phyloP scores from a whole-genome alignment of 140 eudicot genomes.

The Cichorium intybus region DNA sequence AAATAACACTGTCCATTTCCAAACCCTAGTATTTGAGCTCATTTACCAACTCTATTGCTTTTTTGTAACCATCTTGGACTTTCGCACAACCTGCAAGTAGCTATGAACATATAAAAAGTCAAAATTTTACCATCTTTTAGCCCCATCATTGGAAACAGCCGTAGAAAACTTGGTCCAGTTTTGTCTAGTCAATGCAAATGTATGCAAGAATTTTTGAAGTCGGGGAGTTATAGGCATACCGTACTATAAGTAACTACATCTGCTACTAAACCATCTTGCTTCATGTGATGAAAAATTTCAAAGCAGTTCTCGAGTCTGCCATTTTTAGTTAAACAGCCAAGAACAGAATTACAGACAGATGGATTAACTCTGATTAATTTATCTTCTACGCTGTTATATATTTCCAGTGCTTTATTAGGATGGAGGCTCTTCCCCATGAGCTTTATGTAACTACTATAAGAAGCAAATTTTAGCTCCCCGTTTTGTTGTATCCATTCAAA shows the following conservation, averaged over 20 bases:
- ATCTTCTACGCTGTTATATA: conserved; percentile 68
- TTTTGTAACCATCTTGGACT: conserved; percentile 61
- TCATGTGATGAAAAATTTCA: conserved; percentile 72
- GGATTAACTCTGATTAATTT: conserved; percentile 48
- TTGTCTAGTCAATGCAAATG: too few relatives aligned
- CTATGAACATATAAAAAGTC: conserved; percentile 29
- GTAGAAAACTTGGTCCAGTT: too few relatives aligned
- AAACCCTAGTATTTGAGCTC: conserved; percentile 66
- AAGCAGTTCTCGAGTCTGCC: conserved; percentile 61
- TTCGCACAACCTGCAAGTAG: conserved; percentile 84
- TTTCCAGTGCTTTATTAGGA: conserved; percentile 58
- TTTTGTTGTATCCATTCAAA: conserved; percentile 85
- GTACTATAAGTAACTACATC: conserved; percentile 80
- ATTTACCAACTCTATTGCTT: conserved; percentile 63
- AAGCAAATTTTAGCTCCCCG: conserved; percentile 59
- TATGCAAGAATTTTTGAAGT: too few relatives aligned
- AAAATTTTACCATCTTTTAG: too few relatives aligned
- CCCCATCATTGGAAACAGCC: too few relatives aligned
- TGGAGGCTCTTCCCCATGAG: conserved; percentile 59
- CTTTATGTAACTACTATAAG: conserved; percentile 87
- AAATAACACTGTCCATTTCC: conserved; percentile 61
- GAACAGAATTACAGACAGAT: conserved; percentile 79
- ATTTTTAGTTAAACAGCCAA: conserved; percentile 59
- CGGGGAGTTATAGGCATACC: conserved; percentile 39
- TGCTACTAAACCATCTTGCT: conserved; percentile 68